Conservation (phyloP, 1,284 basidiomycete species). For the Malassezia sp. region DNA sequence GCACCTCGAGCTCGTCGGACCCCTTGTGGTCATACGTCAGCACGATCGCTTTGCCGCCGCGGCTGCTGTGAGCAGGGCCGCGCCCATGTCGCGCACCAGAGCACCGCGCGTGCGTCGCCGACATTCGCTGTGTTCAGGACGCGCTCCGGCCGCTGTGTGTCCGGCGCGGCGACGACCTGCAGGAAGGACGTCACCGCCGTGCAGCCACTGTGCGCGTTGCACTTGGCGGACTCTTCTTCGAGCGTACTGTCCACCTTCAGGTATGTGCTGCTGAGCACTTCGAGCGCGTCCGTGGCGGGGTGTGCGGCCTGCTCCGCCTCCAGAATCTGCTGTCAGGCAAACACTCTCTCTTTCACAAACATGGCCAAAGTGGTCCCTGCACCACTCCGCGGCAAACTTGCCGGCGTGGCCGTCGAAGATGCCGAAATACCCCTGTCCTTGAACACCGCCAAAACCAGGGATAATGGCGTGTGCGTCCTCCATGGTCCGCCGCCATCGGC, state of each 20-base stretch:
- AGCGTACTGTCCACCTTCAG: slow-evolving; percentile 75
- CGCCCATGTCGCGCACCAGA: slow-evolving; percentile 52
- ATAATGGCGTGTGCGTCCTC: slow-evolving; percentile 95
- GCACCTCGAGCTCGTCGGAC: slow-evolving; percentile 88
- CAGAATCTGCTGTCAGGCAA: no score
- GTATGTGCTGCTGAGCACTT: slow-evolving; percentile 83
- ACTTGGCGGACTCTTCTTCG: slow-evolving; percentile 68
- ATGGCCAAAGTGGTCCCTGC: slow-evolving; percentile 88
- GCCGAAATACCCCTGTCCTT: slow-evolving; percentile 92
- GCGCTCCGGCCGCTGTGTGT: slow-evolving; percentile 51
- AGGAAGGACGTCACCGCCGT: slow-evolving; percentile 96
- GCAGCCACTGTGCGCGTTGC: slow-evolving; percentile 88
- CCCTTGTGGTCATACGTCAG: slow-evolving; percentile 99
- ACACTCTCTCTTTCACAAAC: no score
- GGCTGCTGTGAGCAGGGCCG: slow-evolving; percentile 41
- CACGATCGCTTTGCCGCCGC: slow-evolving; percentile 76
- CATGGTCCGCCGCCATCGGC: slow-evolving; percentile 83
- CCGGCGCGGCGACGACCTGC: slow-evolving; percentile 55
- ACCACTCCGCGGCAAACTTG: slow-evolving; percentile 98
- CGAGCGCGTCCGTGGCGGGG: slow-evolving; percentile 60
- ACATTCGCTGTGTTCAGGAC: slow-evolving; percentile 94
- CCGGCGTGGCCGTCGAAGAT: slow-evolving; percentile 98
- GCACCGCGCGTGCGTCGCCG: slow-evolving; percentile 77
- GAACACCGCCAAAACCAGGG: slow-evolving; percentile 77
- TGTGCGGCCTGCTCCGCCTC: slow-evolving; percentile 48